Evolutionary conservation across 1,139 yeast species (phyloP), one percentile per base, ranked within the genome.

Genomic region (Blastobotrys ciferrii): DNA sequence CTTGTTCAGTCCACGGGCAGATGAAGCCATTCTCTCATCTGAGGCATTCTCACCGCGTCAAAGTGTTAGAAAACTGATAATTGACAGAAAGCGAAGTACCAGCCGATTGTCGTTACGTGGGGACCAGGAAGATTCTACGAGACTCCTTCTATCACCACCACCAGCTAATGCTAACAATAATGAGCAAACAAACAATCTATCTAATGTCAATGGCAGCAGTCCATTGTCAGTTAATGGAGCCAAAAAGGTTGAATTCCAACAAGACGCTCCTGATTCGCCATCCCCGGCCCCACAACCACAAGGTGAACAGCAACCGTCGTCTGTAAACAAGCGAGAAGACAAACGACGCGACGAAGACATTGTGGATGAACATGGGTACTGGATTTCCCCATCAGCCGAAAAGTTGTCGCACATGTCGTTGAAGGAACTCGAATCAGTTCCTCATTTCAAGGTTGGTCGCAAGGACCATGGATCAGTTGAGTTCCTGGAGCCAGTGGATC

Each of bases 401-500:
- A 81, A 81, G 47, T 71, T 92, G 50, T 75, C 78, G 50, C 69
- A 75, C 38, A 74, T 78, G 74, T 66, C 88, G 0, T 71, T 86
- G 42, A 69, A 80, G 9, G 84, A 87, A 53, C 75, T 89, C 45
- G 80, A 84, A 49, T 62, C 77, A 11, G 83, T 92, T n/a, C 59
- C 73, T 25, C 71, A 81, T 52, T 84, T 91, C 64, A 77, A 77
- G 25, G 81, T 94, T 51, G 98, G 98, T 2, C 82, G 95, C 55
- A 77, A 77, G 54, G 85, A 86, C 42, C 81, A 73, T 62, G 99
- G 98, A 43, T 73, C 76, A 49, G 77, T 92, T 46, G 84, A 83
- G 62, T 94, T 89, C 63, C 65, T 81, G 46, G 73, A 76, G 46
- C 95, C 97, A 0, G 95, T 92, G 40, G 98, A 92, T 66, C 74